Evolutionary conservation across 2,329 filamentous ascomycete genomes (phyloP), one percentile per base, ranked within the genome.

Genomic region (Paraphaeosphaeria minitans): DNA sequence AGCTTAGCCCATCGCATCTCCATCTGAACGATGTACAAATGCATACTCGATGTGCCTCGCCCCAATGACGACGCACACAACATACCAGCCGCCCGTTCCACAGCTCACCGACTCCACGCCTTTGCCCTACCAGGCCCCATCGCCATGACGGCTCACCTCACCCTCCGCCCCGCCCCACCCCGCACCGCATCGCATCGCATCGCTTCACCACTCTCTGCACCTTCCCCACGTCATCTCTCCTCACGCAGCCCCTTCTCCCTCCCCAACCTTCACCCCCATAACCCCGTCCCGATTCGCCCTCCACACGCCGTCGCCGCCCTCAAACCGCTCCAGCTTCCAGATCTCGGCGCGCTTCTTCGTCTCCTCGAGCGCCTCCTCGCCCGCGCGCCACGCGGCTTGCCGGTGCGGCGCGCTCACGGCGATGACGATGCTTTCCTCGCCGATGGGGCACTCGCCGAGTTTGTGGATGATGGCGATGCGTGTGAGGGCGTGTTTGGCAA

Each of bases 271-370:
- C 46, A 82, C 80, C 7, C 87, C 89, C 49, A 79, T 77, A 59
- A 82, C 80, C 10, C 90, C 90, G 77, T 96, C 93, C 64, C 89
- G 80, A 78, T 97, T 97, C 60, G 91, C 92, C 78, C 92, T 88
- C 93, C 93, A 97, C 46, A 95, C 84, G 7, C 84, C 91, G 63
- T 90, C 89, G 22, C 87, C 89, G 1, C 85, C 89, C 47, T 85
- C 87, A 81, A 97, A 97, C 75, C 92, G 90, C 80, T 98, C 94
- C 64, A 87, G 82, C 80, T 97, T 97, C 94, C 94, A 97, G 43
- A 99, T 89, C 81, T 99, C 95, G n/a, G 92, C 92, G 65, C 84
- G 87, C 56, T 85, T 86, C 80, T 98, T 99, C 72, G 91, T 92
- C 74, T 86, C 81, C 80, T 98, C 94, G 58, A 98, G 79, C 35